Evolutionary conservation across 2,329 filamentous ascomycete genomes (phyloP).

Genomic region (Coniochaeta sp.): DNA sequence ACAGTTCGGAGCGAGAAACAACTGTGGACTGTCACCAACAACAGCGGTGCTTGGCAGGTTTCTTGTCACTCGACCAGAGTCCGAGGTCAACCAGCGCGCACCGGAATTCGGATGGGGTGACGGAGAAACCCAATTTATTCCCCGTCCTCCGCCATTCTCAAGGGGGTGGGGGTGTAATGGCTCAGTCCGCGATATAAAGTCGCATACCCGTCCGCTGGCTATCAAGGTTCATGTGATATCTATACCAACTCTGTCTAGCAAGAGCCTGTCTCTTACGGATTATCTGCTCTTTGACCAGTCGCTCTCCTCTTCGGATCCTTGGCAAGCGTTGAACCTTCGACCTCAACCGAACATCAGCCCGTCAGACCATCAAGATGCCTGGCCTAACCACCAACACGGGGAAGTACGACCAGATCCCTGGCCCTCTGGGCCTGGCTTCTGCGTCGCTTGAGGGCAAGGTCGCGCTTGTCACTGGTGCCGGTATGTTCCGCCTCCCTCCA

Average conservation of each 20-base stretch:
- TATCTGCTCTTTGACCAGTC: background rate
- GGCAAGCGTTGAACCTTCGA: background rate
- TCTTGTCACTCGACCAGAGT: background rate
- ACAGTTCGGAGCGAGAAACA: background rate
- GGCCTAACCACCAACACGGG: background rate
- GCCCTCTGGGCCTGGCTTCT: slow-evolving; percentile 4
- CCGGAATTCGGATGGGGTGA: background rate
- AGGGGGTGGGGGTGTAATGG: background rate
- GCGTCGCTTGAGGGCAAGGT: slow-evolving; percentile 23
- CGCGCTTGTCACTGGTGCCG: slow-evolving; percentile 27
- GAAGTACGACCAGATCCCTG: slow-evolving; percentile 4
- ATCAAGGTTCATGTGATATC: background rate
- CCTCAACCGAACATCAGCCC: background rate
- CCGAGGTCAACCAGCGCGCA: background rate
- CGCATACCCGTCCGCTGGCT: background rate
- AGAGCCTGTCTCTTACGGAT: background rate
- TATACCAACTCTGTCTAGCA: background rate
- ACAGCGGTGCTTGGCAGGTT: background rate
- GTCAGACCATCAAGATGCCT: background rate
- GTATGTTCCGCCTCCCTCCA: slow-evolving; percentile 11
- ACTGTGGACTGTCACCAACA: background rate
- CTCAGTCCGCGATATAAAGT: background rate
- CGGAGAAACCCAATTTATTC: background rate
- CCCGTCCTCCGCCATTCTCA: background rate
- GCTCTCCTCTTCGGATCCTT: background rate